phyloP scores from a whole-genome alignment of 192 early-diverging fungal species.

The Backusella australiensis region DNA sequence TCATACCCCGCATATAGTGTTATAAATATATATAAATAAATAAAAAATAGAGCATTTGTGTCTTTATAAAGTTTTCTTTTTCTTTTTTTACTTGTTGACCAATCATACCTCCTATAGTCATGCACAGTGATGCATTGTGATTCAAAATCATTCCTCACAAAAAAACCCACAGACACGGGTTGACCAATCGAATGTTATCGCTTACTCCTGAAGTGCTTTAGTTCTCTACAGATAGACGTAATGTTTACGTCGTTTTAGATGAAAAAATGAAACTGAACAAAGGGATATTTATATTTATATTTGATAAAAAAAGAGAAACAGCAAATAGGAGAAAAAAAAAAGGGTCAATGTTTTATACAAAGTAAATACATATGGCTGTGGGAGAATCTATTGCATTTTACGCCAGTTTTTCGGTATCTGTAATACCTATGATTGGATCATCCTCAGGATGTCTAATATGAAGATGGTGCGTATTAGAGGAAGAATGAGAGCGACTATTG shows the following conservation, averaged over 20 bases:
- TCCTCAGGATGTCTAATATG: background rate
- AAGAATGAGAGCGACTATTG: background rate
- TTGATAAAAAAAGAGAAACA: background rate
- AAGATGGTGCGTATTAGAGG: background rate
- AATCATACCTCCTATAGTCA: background rate
- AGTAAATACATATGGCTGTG: background rate
- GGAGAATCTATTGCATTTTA: background rate
- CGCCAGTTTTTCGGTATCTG: background rate
- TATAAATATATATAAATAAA: background rate
- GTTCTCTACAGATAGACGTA: background rate
- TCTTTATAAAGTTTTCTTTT: background rate
- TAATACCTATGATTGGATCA: background rate
- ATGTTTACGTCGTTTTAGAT: background rate
- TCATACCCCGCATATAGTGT: constrained; percentile 9
- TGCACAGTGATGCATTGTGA: background rate
- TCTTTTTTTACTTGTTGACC: background rate
- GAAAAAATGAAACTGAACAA: constrained; percentile 1
- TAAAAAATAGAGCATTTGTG: constrained; percentile 1
- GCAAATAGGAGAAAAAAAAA: background rate
- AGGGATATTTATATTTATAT: constrained; percentile 1
- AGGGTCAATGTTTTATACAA: constrained; percentile 1
- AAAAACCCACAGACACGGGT: background rate
- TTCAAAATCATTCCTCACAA: background rate
- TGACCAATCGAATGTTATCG: background rate
- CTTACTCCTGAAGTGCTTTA: background rate